These are phyloP conservation scores for Cyberlindnera veronae DNA, from an alignment of 805 yeast species.

Conservation along the genomic window DNA sequence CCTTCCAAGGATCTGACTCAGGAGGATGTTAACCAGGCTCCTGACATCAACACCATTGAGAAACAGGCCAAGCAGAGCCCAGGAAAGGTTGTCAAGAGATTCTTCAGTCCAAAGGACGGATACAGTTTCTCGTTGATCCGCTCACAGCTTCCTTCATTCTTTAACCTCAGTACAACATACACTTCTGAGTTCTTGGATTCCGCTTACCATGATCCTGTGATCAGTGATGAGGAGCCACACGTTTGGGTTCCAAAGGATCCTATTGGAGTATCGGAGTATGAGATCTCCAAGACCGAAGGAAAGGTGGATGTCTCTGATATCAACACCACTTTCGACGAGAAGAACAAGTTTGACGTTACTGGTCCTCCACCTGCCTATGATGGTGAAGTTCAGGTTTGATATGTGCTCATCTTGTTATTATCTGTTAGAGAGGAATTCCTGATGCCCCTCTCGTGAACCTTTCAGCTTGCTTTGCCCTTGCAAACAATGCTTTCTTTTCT, in stretches of 20 bases:
- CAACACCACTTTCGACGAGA: constrained; percentile 54
- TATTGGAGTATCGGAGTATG: constrained; percentile 60
- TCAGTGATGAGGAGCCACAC: constrained; percentile 53
- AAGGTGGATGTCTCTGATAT: constrained; percentile 54
- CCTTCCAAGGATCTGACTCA: constrained; percentile 12
- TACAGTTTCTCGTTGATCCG: constrained; percentile 46
- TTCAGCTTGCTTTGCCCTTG: neutral
- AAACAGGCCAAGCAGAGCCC: constrained; percentile 20
- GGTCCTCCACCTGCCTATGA: constrained; percentile 74
- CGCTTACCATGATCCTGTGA: constrained; percentile 54
- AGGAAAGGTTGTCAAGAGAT: constrained; percentile 26
- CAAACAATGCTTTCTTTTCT: no score
- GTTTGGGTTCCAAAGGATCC: constrained; percentile 72
- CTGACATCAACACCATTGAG: constrained; percentile 16
- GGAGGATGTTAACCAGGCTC: constrained; percentile 26
- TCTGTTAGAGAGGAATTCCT: no score
- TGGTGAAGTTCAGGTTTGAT: constrained; percentile 25
- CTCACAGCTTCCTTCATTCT: constrained; percentile 33
- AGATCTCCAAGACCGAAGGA: constrained; percentile 53
- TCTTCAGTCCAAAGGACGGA: constrained; percentile 38
- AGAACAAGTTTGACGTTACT: constrained; percentile 48
- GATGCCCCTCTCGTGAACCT: no score
- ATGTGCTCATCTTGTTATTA: neutral
- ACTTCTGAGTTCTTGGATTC: constrained; percentile 28
- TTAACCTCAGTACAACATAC: constrained; percentile 33